A percentile compares a stretch with the other conserved stretches of the same genome.
Conservation (phyloP, 2,329 filamentous ascomycete genomes). For the Pseudovirgaria hyperparasitica region DNA sequence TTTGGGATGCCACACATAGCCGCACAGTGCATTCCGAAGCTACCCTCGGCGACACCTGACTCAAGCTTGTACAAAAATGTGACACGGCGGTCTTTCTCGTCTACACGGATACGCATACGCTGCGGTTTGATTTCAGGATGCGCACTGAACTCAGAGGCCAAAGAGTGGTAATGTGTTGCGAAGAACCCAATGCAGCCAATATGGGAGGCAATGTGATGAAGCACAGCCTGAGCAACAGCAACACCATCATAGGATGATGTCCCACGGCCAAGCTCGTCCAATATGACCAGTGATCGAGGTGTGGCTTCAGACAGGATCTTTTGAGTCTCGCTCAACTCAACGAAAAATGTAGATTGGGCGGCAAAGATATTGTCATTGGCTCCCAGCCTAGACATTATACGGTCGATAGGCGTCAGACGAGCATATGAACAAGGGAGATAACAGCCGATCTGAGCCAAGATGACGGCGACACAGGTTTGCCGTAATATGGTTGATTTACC, state of each 20-base stretch:
- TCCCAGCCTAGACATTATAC: conserved; percentile 96
- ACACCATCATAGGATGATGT: conserved; percentile 95
- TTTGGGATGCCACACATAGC: conserved; percentile 91
- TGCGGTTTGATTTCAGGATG: conserved; percentile 81
- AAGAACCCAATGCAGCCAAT: conserved; percentile 94
- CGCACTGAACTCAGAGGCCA: conserved; percentile 77
- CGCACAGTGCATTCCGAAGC: conserved; percentile 98
- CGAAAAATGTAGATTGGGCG: conserved; percentile 94
- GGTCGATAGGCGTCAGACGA: conserved; percentile 77
- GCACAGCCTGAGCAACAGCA: conserved; percentile 86
- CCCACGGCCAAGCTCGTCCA: conserved; percentile 90
- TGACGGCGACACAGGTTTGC: conserved; percentile 85
- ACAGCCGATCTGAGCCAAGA: conserved; percentile 94
- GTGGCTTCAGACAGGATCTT: conserved; percentile 95
- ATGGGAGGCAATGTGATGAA: conserved; percentile 91
- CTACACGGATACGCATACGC: conserved; percentile 91
- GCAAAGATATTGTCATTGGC: conserved; percentile 99
- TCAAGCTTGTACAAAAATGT: conserved; percentile 95
- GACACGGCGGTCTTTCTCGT: conserved; percentile 71
- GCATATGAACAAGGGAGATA: conserved; percentile 77
- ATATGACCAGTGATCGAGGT: conserved; percentile 83
- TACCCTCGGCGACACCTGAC: conserved; percentile 85
- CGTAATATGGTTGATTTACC: conserved; percentile 93
- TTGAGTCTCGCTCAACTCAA: conserved; percentile 93
- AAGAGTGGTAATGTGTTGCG: conserved; percentile 90